Evolutionary conservation across 345 rosid genomes (phyloP).

Genomic region (Populus alba): DNA sequence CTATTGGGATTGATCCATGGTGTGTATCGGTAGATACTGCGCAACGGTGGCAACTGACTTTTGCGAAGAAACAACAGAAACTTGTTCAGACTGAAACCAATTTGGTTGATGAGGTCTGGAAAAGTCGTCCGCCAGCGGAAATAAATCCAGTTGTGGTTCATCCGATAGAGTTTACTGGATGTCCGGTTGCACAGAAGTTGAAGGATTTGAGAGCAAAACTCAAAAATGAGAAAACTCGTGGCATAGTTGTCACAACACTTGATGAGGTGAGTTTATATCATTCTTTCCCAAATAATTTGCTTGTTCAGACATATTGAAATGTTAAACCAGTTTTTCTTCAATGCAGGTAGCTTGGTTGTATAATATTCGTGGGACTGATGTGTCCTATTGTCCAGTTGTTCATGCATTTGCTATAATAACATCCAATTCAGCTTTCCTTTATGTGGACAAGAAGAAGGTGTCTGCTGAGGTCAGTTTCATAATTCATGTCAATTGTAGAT

Average conservation of each 20-base stretch:
- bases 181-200: constrained; percentile 61
- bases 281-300: neutral
- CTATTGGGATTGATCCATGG: constrained; percentile 83
- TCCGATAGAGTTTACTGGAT: constrained; percentile 68
- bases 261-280: constrained; percentile 61
- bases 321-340: constrained; percentile 5
- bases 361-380: constrained; percentile 90
- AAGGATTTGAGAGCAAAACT: constrained; percentile 63
- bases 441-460: constrained; percentile 74
- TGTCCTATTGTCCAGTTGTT: constrained; percentile 84
- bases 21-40: constrained; percentile 83
- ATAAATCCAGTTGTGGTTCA: constrained; percentile 57
- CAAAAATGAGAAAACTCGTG: constrained; percentile 49
- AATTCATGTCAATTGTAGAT: constrained; percentile 1
- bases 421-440: constrained; percentile 59
- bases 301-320: neutral
- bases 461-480: constrained; percentile 53
- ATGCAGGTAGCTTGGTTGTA: constrained; percentile 97
- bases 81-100: constrained; percentile 63
- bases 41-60: constrained; percentile 66
- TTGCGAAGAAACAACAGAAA: constrained; percentile 62
- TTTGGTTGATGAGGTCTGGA: constrained; percentile 88
- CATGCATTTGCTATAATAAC: constrained; percentile 92
- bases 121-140: constrained; percentile 61
- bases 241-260: constrained; percentile 68